Evolutionary conservation across 345 rosid species (phyloP).

Genomic region (Euphorbia tirucalli): DNA sequence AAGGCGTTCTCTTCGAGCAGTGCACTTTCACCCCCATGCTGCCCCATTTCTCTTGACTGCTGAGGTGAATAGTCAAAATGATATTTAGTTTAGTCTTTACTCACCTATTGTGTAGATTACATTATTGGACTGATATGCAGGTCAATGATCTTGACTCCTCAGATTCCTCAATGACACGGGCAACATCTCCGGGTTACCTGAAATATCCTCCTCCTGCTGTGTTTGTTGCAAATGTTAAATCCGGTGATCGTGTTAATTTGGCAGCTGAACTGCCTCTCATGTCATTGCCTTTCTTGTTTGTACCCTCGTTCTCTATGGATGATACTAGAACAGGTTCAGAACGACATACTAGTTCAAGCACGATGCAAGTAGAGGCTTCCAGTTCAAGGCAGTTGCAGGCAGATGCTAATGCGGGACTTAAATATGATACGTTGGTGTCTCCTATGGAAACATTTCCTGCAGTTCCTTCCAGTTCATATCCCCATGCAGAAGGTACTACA

Average conservation of each 20-base stretch:
- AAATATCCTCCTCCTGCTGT: conserved; percentile 64
- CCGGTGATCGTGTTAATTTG: conserved; percentile 43
- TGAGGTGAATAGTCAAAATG: conserved; percentile 45
- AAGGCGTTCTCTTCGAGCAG: conserved; percentile 69
- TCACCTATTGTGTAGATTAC: conserved; percentile 26
- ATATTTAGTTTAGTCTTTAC: conserved; percentile 21
- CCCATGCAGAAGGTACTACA: conserved; percentile 27
- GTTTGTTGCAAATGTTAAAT: conserved; percentile 50
- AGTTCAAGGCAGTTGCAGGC: conserved; percentile 42
- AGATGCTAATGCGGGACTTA: conserved; percentile 37
- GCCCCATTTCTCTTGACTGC: conserved; percentile 77
- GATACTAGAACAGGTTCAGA: conserved; percentile 41
- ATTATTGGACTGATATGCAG: conserved; percentile 49
- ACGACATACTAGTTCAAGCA: conserved; percentile 39
- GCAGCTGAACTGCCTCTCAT: conserved; percentile 51
- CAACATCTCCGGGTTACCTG: conserved; percentile 64
- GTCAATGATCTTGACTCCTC: conserved; percentile 77
- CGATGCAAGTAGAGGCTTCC: conserved; percentile 43
- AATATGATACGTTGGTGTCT: conserved; percentile 35
- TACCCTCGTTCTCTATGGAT: conserved; percentile 51
- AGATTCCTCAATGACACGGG: conserved; percentile 60
- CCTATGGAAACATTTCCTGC: conserved; percentile 46
- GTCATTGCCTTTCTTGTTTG: conserved; percentile 45
- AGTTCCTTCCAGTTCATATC: conserved; percentile 38
- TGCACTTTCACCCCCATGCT: conserved; percentile 71